These are phyloP conservation scores for Lyophyllum shimeji DNA, from an alignment of 768 basidiomycete genomes.

Conservation along the genomic window DNA sequence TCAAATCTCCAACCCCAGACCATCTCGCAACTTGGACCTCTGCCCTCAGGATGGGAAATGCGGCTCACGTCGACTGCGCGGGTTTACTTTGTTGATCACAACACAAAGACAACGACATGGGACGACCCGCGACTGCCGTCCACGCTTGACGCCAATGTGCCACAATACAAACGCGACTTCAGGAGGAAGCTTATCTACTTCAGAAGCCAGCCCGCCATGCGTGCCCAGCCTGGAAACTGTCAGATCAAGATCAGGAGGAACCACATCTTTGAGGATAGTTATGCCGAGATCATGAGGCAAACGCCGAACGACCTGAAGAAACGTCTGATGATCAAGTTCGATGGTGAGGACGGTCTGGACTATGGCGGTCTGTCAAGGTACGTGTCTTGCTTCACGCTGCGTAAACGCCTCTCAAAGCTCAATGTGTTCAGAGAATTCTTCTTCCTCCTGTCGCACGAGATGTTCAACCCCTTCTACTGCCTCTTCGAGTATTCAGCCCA, in stretches of 20 bases:
- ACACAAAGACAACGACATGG: constrained; percentile 99
- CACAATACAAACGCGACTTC: constrained; percentile 99
- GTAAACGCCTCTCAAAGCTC: constrained; percentile 1
- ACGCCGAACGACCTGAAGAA: constrained; percentile 99
- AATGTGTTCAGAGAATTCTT: constrained; percentile 84
- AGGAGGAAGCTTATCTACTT: constrained; percentile 99
- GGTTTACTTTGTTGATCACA: constrained; percentile 99
- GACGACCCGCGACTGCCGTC: constrained; percentile 97
- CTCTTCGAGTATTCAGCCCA: constrained; percentile 99
- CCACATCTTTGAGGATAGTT: constrained; percentile 99
- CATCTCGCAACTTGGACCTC: constrained; percentile 93
- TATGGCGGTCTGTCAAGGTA: constrained; percentile 97
- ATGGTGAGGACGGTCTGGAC: constrained; percentile 98
- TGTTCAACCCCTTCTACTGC: constrained; percentile 99
- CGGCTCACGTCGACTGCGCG: constrained; percentile 96
- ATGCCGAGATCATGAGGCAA: constrained; percentile 99
- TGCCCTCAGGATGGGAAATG: constrained; percentile 99
- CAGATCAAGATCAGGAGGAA: constrained; percentile 98
- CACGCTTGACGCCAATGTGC: constrained; percentile 93
- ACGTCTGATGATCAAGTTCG: constrained; percentile 99
- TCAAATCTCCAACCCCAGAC: constrained; percentile 90
- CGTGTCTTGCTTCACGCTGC: constrained; percentile 22
- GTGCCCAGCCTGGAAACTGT: constrained; percentile 97
- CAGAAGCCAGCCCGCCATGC: constrained; percentile 97
- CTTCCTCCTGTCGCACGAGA: constrained; percentile 98